These are phyloP conservation scores for Mycena capillaripes DNA, from an alignment of 768 basidiomycete species.

Conservation along the genomic window DNA sequence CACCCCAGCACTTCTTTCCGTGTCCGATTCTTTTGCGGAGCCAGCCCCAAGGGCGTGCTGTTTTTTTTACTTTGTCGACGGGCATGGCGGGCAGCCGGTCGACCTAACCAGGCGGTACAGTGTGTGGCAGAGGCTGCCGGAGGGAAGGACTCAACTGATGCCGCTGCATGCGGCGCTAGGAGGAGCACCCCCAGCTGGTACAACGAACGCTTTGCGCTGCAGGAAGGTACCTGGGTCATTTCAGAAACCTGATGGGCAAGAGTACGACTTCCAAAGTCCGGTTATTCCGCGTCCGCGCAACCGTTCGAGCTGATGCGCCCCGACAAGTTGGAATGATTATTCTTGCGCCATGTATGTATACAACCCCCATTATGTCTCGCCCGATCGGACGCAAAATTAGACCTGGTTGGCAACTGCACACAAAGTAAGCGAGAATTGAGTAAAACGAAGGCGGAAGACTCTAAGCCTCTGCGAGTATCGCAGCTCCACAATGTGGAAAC, in stretches of 20 bases:
- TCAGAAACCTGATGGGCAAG: not conserved
- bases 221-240: conserved; percentile 2
- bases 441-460: too few relatives aligned
- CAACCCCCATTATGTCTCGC: not conserved
- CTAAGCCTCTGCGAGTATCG: too few relatives aligned
- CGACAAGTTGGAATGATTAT: not conserved
- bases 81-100: not conserved
- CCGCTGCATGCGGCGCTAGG: too few relatives aligned
- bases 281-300: not conserved
- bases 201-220: not conserved
- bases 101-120: not conserved
- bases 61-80: conserved; percentile 19
- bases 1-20: not conserved
- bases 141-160: not conserved
- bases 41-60: conserved; percentile 6
- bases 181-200: too few relatives aligned
- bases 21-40: conserved; percentile 18
- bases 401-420: too few relatives aligned
- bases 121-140: conserved; percentile 1
- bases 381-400: not conserved
- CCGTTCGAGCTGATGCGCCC: not conserved
- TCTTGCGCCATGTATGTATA: not conserved
- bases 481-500: too few relatives aligned
- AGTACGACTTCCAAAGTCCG: conserved; percentile 3
- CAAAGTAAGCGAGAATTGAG: too few relatives aligned